A percentile compares a stretch with the other conserved stretches of the same genome.
These are phyloP conservation scores for Clarireedia hainanense DNA, from an alignment of 2,329 filamentous ascomycete species.

Conservation along the genomic window DNA sequence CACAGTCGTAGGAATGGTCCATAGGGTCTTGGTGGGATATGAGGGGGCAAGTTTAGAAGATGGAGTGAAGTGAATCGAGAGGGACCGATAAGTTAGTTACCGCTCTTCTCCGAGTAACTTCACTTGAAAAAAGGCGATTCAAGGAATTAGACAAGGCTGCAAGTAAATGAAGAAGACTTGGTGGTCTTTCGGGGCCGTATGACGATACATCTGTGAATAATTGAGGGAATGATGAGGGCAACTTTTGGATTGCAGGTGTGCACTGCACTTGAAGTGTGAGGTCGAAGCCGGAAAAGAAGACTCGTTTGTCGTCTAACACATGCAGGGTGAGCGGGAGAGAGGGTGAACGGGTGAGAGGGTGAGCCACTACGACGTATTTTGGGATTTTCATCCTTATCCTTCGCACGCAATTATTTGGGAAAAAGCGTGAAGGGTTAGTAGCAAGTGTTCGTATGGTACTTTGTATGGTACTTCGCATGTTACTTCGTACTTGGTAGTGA, in stretches of 20 bases:
- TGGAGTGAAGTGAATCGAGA: neutral
- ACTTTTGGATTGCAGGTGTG: neutral
- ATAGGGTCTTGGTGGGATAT: slow-evolving; percentile 1
- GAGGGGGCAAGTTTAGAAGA: slow-evolving; percentile 1
- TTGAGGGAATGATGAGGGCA: slow-evolving; percentile 3
- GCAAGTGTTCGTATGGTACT: too few relatives aligned
- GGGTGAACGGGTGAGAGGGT: too few relatives aligned
- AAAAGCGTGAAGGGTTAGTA: too few relatives aligned
- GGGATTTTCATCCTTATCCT: too few relatives aligned
- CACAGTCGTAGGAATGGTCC: slow-evolving; percentile 7
- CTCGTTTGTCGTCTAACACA: too few relatives aligned
- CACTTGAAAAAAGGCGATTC: neutral
- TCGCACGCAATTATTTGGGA: too few relatives aligned
- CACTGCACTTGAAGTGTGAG: neutral
- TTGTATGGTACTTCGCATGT: too few relatives aligned
- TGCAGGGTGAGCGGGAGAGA: too few relatives aligned
- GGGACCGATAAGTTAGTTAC: neutral
- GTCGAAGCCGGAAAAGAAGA: too few relatives aligned
- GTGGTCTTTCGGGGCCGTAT: slow-evolving; percentile 6
- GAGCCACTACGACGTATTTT: too few relatives aligned
- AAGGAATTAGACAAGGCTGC: slow-evolving; percentile 9
- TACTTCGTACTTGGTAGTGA: too few relatives aligned
- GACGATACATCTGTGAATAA: slow-evolving; percentile 6
- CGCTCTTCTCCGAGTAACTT: neutral
- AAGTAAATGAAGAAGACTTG: slow-evolving; percentile 1